Percentiles rank a stretch among this genome's conserved stretches.
phyloP scores from a whole-genome alignment of 441 rosid species.

The Populus hybrid region DNA sequence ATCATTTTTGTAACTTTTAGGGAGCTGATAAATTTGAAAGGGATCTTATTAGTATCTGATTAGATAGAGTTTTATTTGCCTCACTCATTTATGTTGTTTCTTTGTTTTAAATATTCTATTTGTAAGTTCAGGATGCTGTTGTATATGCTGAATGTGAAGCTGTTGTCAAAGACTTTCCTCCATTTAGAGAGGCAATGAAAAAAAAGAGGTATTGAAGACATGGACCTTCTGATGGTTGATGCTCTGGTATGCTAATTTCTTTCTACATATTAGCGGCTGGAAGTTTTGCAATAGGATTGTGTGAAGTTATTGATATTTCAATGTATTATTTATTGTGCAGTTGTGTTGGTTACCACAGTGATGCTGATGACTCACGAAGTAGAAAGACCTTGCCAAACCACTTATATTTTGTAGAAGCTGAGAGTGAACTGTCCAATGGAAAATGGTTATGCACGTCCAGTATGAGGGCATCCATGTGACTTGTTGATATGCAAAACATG shows the following conservation, averaged over 20 bases:
- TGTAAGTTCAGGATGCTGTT: constrained; percentile 55
- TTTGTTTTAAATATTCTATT: constrained; percentile 13
- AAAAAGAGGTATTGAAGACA: constrained; percentile 83
- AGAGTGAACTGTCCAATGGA: constrained; percentile 92
- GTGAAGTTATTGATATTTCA: constrained; percentile 8
- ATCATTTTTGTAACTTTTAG: neutral
- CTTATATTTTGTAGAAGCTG: constrained; percentile 82
- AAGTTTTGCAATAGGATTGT: constrained; percentile 11
- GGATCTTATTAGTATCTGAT: no score
- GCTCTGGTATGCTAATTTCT: constrained; percentile 49
- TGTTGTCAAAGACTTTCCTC: constrained; percentile 70
- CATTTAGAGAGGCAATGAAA: constrained; percentile 76
- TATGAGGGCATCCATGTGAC: constrained; percentile 73
- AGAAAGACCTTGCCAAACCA: constrained; percentile 84
- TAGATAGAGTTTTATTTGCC: neutral
- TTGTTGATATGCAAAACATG: constrained; percentile 90
- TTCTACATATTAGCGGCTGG: neutral
- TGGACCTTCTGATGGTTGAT: constrained; percentile 89
- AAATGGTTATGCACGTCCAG: constrained; percentile 94
- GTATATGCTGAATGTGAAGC: constrained; percentile 94
- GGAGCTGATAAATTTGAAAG: neutral
- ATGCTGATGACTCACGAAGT: constrained; percentile 72
- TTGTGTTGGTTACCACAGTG: constrained; percentile 76
- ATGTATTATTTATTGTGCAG: constrained; percentile 21
- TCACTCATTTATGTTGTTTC: neutral